Conservation (phyloP, 768 basidiomycete genomes). For the Pisolithus marmoratus region DNA sequence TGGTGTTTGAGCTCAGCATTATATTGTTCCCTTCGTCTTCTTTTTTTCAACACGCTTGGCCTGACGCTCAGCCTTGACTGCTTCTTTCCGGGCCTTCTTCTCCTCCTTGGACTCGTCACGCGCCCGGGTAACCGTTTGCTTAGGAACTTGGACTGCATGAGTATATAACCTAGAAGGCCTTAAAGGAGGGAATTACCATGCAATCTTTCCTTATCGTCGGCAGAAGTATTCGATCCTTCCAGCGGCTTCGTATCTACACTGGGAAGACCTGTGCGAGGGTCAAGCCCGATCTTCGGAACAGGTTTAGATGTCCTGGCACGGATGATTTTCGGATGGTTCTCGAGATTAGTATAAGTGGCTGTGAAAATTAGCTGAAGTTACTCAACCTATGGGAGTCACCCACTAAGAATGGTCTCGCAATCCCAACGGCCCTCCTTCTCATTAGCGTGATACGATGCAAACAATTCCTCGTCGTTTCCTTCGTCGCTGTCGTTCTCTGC, state of each 20-base stretch:
- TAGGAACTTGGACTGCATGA: constrained; percentile 10
- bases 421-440: constrained; percentile 85
- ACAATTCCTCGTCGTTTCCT: constrained; percentile 40
- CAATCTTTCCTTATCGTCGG: constrained; percentile 25
- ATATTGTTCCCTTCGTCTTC: constrained; percentile 56
- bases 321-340: constrained; percentile 93
- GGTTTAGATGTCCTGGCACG: constrained; percentile 51
- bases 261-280: constrained; percentile 77
- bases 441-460: constrained; percentile 30
- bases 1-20: constrained; percentile 58
- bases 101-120: constrained; percentile 74
- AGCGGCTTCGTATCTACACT: constrained; percentile 27
- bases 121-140: constrained; percentile 57
- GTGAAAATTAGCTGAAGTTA: constrained; percentile 5
- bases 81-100: constrained; percentile 66
- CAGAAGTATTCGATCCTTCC: constrained; percentile 7
- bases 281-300: constrained; percentile 61
- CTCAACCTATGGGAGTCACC: constrained; percentile 23
- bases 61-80: constrained; percentile 62
- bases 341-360: constrained; percentile 97
- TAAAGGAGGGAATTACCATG: constrained; percentile 19
- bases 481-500: constrained; percentile 43
- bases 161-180: not conserved
- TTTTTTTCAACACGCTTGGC: constrained; percentile 64
- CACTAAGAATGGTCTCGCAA: constrained; percentile 92